Base-by-base conservation (phyloP, 1,139 yeast species). In the Suhomyces choctaworum region DNA sequence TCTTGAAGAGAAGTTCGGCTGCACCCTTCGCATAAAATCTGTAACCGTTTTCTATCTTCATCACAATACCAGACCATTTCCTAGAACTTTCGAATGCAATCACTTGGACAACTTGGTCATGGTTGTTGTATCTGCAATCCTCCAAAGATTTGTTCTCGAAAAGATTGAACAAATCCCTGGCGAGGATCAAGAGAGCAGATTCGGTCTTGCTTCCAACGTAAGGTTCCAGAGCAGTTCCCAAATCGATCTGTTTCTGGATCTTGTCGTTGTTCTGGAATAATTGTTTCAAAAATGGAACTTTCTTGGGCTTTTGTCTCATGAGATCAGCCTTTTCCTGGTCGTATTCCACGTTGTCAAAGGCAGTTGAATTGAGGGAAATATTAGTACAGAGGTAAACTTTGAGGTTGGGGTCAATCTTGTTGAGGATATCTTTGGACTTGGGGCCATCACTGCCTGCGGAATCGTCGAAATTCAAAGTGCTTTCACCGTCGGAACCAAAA, bases 151-250 rank as follows among this genome's bases (percentile, higher is more conserved):
- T 46, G 12, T 59, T 46, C 4, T 70, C 65, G 28, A 70, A 65
- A 41, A 78, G 56, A 22, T 70, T 68, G 44, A 89, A 70, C 33
- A 73, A 70, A 27, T 73, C 68, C 30, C 73, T 68, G 4, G 94
- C 94, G 48, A 89, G 68, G 15, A 79, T 67, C 25, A 94, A 69
- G 42, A 92, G 62, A 0, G 98, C 97, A 22, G 92, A 81, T 60
- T 92, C 99, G 5, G 98, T 94, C 60, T 92, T 92, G 44, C 94
- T 87, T 9, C 99, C 98, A 33, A 89, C 70, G 53, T 76, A 90
- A 2, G 82, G 80, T 46, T 82, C 88, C 31, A 70, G 62, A 16
- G 47, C 52, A 16, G 44, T 47, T 11, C 60, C 62, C 41, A 58
- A 39, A 28, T 49, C 45, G 17, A 52, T 48, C 27, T 51, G 47